Base-by-base conservation (phyloP, 1,139 yeast genomes). In the Saccharomyces hybrid region DNA sequence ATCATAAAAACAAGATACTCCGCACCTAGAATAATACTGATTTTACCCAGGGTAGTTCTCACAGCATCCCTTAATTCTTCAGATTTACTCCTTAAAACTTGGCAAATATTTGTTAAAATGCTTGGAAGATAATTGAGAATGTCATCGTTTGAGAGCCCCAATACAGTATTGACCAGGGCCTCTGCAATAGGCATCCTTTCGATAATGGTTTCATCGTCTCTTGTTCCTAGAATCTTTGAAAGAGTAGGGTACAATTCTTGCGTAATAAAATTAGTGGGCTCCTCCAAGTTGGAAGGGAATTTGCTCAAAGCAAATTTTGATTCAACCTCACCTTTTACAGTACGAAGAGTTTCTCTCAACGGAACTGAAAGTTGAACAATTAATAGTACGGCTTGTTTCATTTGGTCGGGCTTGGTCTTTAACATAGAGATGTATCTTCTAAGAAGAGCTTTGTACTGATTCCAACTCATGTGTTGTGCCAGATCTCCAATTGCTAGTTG, bases 41-140 rank as follows among this genome's bases (percentile, higher is more conserved):
- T 82, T 61, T 79, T 80, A 28, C 90, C 83, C 53, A 93, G 74
- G 25, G 88, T 83, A 58, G 83, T 85, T 66, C 99, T 81, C 9
- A 89, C 84, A 9, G 89, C 83, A 66, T 93, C 97, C 73, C 99
- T 83, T 53, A 91, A 75, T 57, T 87, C 96, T 69, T 89, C 97
- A 2, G 93, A 82, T 66, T 90, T 82, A 30, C 95, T 84, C 61
- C 97, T 80, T 70, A 93, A 76, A 48, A 89, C 86, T 69, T 93
- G 98, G 69, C 97, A 90, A 23, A 90, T 78, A 58, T 84, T 83
- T 0, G 97, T 88, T 62, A 93, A 75, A 26, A 87, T 79, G 41
- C 95, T 95, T 0, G 98, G 96, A 30, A 93, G 77, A 53, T 83
- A 81, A 7, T 76, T 68, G 30, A 78, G 79, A 48, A 87, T 73